These are phyloP conservation scores for Carex kokanica DNA, from an alignment of 176 grass and related monocot species.

Conservation along the genomic window DNA sequence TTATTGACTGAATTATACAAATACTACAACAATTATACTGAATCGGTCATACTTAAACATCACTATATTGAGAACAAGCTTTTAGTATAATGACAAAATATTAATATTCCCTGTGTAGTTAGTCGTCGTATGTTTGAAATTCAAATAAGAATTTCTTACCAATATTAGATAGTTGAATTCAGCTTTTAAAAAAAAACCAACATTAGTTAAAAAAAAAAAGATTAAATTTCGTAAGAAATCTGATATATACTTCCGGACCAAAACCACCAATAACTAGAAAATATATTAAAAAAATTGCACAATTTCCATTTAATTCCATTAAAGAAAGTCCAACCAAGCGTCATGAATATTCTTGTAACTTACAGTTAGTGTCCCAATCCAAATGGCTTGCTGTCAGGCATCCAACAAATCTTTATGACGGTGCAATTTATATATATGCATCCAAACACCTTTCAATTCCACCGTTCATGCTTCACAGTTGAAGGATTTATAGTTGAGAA, in stretches of 20 bases:
- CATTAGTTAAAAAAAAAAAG: not conserved
- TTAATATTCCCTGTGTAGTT: too few species aligned
- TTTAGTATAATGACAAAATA: too few species aligned
- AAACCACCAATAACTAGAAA: not conserved
- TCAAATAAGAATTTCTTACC: too few species aligned
- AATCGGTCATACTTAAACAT: too few species aligned
- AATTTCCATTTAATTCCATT: not conserved
- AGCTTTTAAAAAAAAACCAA: too few species aligned
- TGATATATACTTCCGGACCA: not conserved
- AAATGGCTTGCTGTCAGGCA: not conserved
- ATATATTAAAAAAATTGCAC: too few species aligned
- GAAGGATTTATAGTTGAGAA: not conserved
- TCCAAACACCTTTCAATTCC: not conserved
- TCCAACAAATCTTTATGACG: not conserved
- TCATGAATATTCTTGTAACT: not conserved
- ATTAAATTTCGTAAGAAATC: not conserved
- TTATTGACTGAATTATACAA: too few species aligned
- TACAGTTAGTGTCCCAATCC: not conserved
- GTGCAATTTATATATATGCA: not conserved
- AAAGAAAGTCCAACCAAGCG: not conserved
- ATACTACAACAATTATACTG: too few species aligned
- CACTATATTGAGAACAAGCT: too few species aligned
- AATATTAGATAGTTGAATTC: too few species aligned
- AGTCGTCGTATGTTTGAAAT: too few species aligned
- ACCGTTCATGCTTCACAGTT: not conserved